Percentiles rank a stretch among this genome's conserved stretches.
These are phyloP conservation scores for Apodospora peruviana DNA, from an alignment of 495 filamentous ascomycete species.

Conservation along the genomic window DNA sequence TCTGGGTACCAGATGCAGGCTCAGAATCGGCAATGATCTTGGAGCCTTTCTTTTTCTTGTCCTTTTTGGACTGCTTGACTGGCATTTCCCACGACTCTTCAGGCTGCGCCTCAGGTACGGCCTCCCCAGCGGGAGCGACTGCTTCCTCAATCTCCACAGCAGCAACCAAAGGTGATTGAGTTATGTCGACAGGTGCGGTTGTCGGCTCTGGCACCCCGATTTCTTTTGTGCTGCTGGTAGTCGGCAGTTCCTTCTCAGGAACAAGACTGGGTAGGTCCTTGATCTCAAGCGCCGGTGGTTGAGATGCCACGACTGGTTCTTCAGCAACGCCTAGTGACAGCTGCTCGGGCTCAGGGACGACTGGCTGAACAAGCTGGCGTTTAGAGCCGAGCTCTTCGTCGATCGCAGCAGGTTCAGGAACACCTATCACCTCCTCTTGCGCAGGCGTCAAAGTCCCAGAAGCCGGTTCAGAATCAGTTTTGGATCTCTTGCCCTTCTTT, in stretches of 20 bases:
- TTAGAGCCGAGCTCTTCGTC: neutral
- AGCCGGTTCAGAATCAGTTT: conserved; percentile 5
- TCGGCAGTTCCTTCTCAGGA: too few species aligned
- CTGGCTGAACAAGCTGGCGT: neutral
- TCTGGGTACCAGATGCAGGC: neutral
- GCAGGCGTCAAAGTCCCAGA: neutral
- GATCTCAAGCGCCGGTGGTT: too few species aligned
- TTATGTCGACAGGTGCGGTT: neutral
- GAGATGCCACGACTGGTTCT: neutral
- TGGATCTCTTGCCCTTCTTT: conserved; percentile 4
- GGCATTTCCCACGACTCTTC: conserved; percentile 6
- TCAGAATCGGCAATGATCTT: conserved; percentile 4
- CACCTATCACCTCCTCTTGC: neutral
- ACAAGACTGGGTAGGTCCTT: too few species aligned
- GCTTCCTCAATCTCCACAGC: neutral
- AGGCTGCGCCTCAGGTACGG: conserved; percentile 16
- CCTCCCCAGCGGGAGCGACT: neutral
- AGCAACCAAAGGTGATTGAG: neutral
- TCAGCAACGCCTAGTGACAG: neutral
- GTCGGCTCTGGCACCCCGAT: neutral
- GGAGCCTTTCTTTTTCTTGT: conserved; percentile 5
- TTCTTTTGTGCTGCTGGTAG: neutral
- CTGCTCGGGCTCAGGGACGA: neutral
- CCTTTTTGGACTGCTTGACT: conserved; percentile 24
- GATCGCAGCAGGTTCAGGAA: neutral